Percentiles rank a stretch among this genome's conserved stretches.
phyloP scores from a whole-genome alignment of 345 rosid genomes.

The Salix dunnii region DNA sequence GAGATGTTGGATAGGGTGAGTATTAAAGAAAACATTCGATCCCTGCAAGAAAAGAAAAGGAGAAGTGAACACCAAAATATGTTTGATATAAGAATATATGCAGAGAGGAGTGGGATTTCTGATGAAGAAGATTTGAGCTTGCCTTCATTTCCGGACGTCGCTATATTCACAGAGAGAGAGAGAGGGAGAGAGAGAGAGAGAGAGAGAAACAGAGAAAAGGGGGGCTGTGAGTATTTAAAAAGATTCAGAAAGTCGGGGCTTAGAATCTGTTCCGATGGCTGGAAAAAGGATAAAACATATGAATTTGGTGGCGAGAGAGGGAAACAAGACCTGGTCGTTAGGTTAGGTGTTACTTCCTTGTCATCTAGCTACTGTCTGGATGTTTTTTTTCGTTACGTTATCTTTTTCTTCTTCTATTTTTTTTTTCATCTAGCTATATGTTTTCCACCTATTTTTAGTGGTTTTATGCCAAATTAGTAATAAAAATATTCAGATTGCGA shows the following conservation, averaged over 20 bases:
- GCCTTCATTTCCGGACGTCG: constrained; percentile 19
- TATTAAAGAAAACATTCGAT: neutral
- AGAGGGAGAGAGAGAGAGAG: neutral
- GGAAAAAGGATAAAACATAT: neutral
- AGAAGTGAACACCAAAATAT: too few species aligned
- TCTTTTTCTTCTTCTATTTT: neutral
- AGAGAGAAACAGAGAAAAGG: neutral
- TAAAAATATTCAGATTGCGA: too few species aligned
- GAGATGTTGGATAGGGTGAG: constrained; percentile 5
- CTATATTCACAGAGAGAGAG: neutral
- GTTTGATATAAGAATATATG: neutral
- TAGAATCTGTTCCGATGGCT: neutral
- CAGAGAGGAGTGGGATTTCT: too few species aligned
- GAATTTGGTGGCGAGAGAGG: neutral
- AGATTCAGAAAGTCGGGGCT: neutral
- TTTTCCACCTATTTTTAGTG: neutral
- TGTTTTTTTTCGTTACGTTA: neutral
- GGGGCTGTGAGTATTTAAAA: neutral
- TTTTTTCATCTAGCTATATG: neutral
- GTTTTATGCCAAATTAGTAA: neutral
- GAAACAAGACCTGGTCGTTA: neutral
- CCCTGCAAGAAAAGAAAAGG: constrained; percentile 16
- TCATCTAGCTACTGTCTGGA: neutral
- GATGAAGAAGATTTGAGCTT: neutral
- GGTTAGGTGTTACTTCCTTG: neutral